Conservation (phyloP, 306 rosid genomes). For the Vigna nakashimae region DNA sequence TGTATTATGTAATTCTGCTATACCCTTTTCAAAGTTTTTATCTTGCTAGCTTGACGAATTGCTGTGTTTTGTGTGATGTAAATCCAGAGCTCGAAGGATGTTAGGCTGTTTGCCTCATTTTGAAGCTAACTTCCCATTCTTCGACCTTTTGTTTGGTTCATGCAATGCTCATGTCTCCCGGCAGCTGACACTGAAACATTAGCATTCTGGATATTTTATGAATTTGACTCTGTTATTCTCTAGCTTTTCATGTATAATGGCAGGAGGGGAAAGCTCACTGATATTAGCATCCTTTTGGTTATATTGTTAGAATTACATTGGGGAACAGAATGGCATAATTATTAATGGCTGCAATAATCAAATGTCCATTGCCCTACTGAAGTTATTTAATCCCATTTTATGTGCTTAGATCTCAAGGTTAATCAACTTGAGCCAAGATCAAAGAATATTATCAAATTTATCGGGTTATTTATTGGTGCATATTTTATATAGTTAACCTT, state of each 20-base stretch:
- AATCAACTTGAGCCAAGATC: too few relatives aligned
- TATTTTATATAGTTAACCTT: too few relatives aligned
- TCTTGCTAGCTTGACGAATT: slow-evolving; percentile 31
- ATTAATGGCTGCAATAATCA: slow-evolving; percentile 13
- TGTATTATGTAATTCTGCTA: slow-evolving; percentile 8
- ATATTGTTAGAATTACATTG: slow-evolving; percentile 28
- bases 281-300: slow-evolving; percentile 38
- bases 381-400: too few relatives aligned
- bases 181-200: slow-evolving; percentile 38
- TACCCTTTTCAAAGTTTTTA: slow-evolving; percentile 7
- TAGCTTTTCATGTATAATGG: slow-evolving; percentile 40
- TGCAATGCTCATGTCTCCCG: slow-evolving; percentile 20
- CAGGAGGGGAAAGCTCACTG: slow-evolving; percentile 34
- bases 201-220: slow-evolving; percentile 37
- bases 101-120: slow-evolving; percentile 39
- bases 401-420: too few relatives aligned
- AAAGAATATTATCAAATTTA: too few relatives aligned
- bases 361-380: not conserved
- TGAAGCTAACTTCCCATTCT: slow-evolving; percentile 40
- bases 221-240: slow-evolving; percentile 39
- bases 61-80: slow-evolving; percentile 33
- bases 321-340: slow-evolving; percentile 22
- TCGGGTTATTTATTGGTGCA: too few relatives aligned
- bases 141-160: slow-evolving; percentile 34
- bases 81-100: slow-evolving; percentile 45